These are phyloP conservation scores for Pinus taeda DNA, from an alignment of 75 land plant species.

Conservation along the genomic window DNA sequence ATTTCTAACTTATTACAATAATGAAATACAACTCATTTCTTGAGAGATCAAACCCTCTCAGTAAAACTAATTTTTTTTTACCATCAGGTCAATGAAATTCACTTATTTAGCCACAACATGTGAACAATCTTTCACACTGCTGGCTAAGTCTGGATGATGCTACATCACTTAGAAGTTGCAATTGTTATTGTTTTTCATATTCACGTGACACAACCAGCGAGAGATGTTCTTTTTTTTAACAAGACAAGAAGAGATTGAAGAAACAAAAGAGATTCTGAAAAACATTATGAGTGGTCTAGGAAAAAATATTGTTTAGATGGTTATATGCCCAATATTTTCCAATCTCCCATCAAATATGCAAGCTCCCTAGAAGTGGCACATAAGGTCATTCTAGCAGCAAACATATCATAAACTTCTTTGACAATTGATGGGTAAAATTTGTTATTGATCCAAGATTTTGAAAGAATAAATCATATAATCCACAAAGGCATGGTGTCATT, in stretches of 20 bases:
- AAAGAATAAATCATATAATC: conserved; percentile 91
- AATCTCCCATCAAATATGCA: conserved; percentile 94
- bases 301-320: conserved; percentile 81
- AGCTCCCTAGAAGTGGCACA: conserved; percentile 93
- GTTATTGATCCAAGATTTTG: conserved; percentile 98
- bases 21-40: too few species aligned
- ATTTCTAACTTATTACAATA: too few species aligned
- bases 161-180: too few species aligned
- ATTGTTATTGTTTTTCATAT: conserved; percentile 86
- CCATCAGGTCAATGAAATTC: too few species aligned
- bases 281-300: conserved; percentile 80
- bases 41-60: too few species aligned
- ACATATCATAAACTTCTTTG: conserved; percentile 95
- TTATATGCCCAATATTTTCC: conserved; percentile 97
- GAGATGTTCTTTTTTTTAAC: conserved; percentile 92
- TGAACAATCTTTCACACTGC: too few species aligned
- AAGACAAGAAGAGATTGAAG: conserved; percentile 98
- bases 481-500: conserved; percentile 97
- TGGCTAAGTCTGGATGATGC: too few species aligned
- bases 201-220: conserved; percentile 87
- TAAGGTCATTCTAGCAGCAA: conserved; percentile 92
- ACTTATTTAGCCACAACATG: too few species aligned
- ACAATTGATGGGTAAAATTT: conserved; percentile 95
- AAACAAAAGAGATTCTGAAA: conserved; percentile 83
- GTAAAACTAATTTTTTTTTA: too few species aligned